Percentiles rank a stretch among this genome's conserved stretches.
Conservation (phyloP, 106 monocot species). For the Acorus calamus region DNA sequence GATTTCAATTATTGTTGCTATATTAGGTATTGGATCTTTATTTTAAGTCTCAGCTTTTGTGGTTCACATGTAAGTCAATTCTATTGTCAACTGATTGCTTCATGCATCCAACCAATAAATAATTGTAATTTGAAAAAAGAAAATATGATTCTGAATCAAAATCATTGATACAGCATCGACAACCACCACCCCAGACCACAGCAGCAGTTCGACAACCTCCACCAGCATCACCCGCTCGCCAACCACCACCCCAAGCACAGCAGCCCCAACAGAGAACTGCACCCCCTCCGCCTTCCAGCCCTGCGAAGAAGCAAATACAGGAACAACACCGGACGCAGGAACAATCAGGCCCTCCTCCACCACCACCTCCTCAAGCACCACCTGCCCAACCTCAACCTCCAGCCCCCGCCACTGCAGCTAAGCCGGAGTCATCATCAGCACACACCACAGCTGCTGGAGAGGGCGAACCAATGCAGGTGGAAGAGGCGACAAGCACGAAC, state of each 20-base stretch:
- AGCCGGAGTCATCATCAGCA: not conserved
- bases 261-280: too few species aligned
- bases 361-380: not conserved
- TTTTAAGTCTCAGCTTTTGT: too few species aligned
- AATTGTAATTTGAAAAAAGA: too few species aligned
- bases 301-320: constrained; percentile 2
- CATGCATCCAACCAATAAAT: too few species aligned
- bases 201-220: constrained; percentile 3
- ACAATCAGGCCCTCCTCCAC: not conserved
- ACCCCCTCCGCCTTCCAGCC: constrained; percentile 4
- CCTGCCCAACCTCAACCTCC: not conserved
- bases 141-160: too few species aligned
- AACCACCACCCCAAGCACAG: not conserved
- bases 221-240: not conserved
- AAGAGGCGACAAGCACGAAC: not conserved
- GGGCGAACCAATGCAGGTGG: constrained; percentile 8
- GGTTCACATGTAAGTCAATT: too few species aligned
- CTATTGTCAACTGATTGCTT: too few species aligned
- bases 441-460: not conserved
- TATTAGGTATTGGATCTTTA: too few species aligned
- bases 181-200: not conserved
- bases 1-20: too few species aligned
- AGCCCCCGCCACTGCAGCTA: not conserved
- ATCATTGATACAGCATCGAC: not conserved
- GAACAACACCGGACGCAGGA: constrained; percentile 1